Evolutionary conservation across 768 basidiomycete genomes (phyloP), one percentile per base, ranked within the genome.

Genomic region (Cystobasidium onofrii): DNA sequence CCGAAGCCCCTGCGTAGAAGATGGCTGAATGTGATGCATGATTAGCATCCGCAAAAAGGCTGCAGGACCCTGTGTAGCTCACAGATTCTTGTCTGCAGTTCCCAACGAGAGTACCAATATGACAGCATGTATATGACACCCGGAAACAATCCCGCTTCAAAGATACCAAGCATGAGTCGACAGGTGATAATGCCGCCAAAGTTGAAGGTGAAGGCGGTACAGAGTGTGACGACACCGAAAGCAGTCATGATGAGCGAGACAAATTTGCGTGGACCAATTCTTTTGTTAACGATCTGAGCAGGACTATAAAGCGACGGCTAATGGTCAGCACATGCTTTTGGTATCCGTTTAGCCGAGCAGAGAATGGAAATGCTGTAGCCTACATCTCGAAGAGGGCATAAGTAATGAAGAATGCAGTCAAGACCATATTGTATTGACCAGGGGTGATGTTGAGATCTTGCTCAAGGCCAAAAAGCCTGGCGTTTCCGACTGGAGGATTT

Each of bases 91-190:
- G 29, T 63, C 23, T 63, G 61, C 29, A 89, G 89, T 78, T 91
- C 90, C 17, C 87, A 87, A 39, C 89, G 88, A 77, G 87, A 88
- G 80, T 91, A 91, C 89, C 90, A 91, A 75, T 85, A 85, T 72
- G 70, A 76, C 9, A 74, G 64, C 73, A 52, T 70, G 73, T 75
- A 79, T n/a, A 74, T 63, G 46, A 73, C 77, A 87, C 88, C 89
- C 87, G 72, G 89, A 89, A 39, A 90, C 84, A 87, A 78, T 29
- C 87, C 89, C 34, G 88, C 90, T 81, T 91, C 90, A 76, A 89
- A 88, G 75, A 85, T 83, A n/a, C 86, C 86, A 15, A 91, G 85
- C 29, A 90, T 82, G 50, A 83, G 27, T 13, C 84, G 81, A 27
- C 81, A 80, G 88, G 31, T n/a, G 61, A 50, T 29, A 20, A 55